These are phyloP conservation scores for Saccharomyces hybrid DNA, from an alignment of 1,139 yeast genomes.

Conservation along the genomic window DNA sequence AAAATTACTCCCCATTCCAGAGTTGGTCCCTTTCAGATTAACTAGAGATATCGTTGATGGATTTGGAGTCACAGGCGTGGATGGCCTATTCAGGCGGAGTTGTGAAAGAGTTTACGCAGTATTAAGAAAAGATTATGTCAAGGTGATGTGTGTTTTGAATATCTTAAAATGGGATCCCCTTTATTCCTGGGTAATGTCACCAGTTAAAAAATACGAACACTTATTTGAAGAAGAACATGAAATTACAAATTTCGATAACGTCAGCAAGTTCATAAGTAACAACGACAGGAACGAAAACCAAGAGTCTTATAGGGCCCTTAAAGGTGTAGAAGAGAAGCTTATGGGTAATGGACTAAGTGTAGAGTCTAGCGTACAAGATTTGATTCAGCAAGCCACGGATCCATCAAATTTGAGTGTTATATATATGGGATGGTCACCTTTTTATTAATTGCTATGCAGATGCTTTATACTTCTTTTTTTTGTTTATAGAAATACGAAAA, in stretches of 20 bases:
- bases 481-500: not conserved
- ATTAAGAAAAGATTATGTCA: slow-evolving; percentile 56
- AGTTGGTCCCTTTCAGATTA: slow-evolving; percentile 84
- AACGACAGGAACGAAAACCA: slow-evolving; percentile 38
- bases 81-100: slow-evolving; percentile 65
- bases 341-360: slow-evolving; percentile 60
- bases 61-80: slow-evolving; percentile 74
- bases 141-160: slow-evolving; percentile 74
- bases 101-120: slow-evolving; percentile 72
- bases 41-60: slow-evolving; percentile 92
- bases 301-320: slow-evolving; percentile 66
- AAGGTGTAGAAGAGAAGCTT: slow-evolving; percentile 64
- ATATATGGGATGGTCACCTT: slow-evolving; percentile 73
- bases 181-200: slow-evolving; percentile 82
- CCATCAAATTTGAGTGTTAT: slow-evolving; percentile 62
- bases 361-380: slow-evolving; percentile 77
- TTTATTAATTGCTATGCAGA: slow-evolving; percentile 26
- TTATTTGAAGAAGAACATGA: slow-evolving; percentile 22
- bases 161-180: slow-evolving; percentile 89
- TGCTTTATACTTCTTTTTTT: not conserved
- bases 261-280: slow-evolving; percentile 5
- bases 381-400: slow-evolving; percentile 71
- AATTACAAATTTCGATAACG: slow-evolving; percentile 7
- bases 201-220: slow-evolving; percentile 47
- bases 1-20: slow-evolving; percentile 74